These are phyloP conservation scores for Pogostemon cablin DNA, from an alignment of 257 asterid species.

Conservation along the genomic window DNA sequence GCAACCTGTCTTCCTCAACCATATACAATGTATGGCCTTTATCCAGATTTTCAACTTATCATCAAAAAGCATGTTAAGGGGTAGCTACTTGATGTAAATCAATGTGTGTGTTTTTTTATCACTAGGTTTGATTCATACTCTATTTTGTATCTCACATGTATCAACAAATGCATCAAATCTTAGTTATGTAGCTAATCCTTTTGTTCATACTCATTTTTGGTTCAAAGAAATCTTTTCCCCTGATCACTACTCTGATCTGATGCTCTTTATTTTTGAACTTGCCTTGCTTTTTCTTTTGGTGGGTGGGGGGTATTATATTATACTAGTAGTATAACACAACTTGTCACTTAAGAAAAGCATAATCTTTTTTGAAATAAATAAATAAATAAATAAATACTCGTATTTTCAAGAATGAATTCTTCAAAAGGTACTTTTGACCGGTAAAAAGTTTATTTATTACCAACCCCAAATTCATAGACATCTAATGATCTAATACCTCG, in stretches of 20 bases:
- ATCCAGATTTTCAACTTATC: neutral
- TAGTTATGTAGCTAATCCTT: neutral
- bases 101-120: neutral
- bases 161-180: neutral
- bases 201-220: too few relatives aligned
- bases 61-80: neutral
- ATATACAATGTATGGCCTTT: neutral
- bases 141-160: neutral
- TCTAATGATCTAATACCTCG: too few relatives aligned
- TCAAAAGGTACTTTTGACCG: neutral
- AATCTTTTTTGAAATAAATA: neutral
- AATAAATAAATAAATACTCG: neutral
- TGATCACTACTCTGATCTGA: too few relatives aligned
- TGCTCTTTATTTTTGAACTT: too few relatives aligned
- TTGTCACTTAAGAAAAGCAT: conserved; percentile 34
- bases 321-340: neutral
- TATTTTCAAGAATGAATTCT: neutral
- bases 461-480: too few relatives aligned
- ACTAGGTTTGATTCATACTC: neutral
- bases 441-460: neutral
- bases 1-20: neutral
- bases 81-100: neutral
- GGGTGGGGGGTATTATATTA: too few relatives aligned
- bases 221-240: too few relatives aligned
- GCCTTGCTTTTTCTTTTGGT: too few relatives aligned